A percentile compares a stretch with the other conserved stretches of the same genome.
Conservation (phyloP, 371 early-diverging fungal genomes). For the Zopfochytrium polystomum region DNA sequence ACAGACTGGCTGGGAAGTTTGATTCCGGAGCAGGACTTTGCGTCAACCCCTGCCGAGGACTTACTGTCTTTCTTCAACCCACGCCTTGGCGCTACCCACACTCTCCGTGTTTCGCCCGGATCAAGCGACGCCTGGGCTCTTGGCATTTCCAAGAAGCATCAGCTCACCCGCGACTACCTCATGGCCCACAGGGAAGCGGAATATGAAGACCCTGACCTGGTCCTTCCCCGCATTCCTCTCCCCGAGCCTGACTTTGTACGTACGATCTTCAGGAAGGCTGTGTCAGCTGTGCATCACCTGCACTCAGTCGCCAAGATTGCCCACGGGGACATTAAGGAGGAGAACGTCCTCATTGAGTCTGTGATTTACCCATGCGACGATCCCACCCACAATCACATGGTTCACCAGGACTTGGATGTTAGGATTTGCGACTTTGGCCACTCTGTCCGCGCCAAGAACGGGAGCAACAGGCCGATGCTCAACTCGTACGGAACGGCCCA, state of each 20-base stretch:
- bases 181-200: too few relatives aligned
- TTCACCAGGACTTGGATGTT: constrained; percentile 19
- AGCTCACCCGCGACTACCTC: too few relatives aligned
- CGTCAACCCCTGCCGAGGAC: too few relatives aligned
- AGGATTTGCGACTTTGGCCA: too few relatives aligned
- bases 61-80: too few relatives aligned
- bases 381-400: background rate
- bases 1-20: constrained; percentile 12
- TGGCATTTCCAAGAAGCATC: too few relatives aligned
- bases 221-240: constrained; percentile 62
- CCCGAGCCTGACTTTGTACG: too few relatives aligned
- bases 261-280: constrained; percentile 4
- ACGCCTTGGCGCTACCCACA: too few relatives aligned
- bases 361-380: background rate
- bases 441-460: too few relatives aligned
- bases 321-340: constrained; percentile 89
- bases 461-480: constrained; percentile 12
- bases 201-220: constrained; percentile 55
- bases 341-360: constrained; percentile 71
- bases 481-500: constrained; percentile 16
- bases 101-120: too few relatives aligned
- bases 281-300: constrained; percentile 8
- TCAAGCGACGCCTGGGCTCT: too few relatives aligned
- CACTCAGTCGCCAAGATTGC: constrained; percentile 68
- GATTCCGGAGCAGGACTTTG: too few relatives aligned